A percentile compares a stretch with the other conserved stretches of the same genome.
These are phyloP conservation scores for Heterococcus sp. DNA, from an alignment of 108 stramenopile genomes.

Conservation along the genomic window DNA sequence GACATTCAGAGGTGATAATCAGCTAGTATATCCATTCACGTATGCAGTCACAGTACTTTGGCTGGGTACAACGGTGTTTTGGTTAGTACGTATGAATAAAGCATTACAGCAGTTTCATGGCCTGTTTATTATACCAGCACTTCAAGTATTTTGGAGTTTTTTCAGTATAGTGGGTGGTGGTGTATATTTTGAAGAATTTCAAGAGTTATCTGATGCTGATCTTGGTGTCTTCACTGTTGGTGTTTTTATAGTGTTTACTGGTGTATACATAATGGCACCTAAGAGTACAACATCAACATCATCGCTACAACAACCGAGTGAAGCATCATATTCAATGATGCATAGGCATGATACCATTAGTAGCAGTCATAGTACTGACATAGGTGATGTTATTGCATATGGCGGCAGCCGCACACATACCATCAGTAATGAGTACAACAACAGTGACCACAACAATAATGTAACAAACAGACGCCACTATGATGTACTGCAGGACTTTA, in stretches of 20 bases:
- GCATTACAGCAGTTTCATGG: conserved; percentile 65
- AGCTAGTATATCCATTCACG: conserved; percentile 58
- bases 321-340: too few relatives aligned
- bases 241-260: conserved; percentile 54
- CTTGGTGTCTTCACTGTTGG: conserved; percentile 58
- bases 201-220: conserved; percentile 37
- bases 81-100: conserved; percentile 63
- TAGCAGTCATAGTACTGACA: too few relatives aligned
- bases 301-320: background rate
- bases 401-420: too few relatives aligned
- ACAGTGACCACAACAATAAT: too few relatives aligned
- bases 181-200: conserved; percentile 68
- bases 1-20: conserved; percentile 29
- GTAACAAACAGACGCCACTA: too few relatives aligned
- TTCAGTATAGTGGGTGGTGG: conserved; percentile 69
- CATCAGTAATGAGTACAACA: too few relatives aligned
- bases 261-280: conserved; percentile 57
- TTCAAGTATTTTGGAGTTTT: conserved; percentile 69
- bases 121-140: conserved; percentile 71
- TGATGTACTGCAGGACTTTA: too few relatives aligned
- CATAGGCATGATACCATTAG: too few relatives aligned
- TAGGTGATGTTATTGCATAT: too few relatives aligned
- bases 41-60: conserved; percentile 63
- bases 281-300: background rate
- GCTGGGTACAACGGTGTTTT: conserved; percentile 57